Conservation (phyloP, 2,329 filamentous ascomycete genomes). For the Hymenoscyphus fructigenus region DNA sequence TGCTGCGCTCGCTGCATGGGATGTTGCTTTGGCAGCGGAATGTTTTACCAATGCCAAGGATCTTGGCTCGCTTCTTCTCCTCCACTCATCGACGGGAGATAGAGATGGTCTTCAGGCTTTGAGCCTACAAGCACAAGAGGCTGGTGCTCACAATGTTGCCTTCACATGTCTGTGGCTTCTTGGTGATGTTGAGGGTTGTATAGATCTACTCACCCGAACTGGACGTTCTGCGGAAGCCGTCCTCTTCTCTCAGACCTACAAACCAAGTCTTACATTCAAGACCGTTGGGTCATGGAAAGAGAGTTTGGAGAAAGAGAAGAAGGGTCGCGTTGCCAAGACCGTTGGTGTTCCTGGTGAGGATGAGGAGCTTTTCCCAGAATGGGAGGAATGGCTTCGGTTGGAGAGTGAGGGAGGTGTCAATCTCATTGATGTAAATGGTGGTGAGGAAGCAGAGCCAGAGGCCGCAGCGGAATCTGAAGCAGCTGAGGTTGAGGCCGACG, state of each 20-base stretch:
- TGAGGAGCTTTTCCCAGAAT: constrained; percentile 90
- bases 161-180: constrained; percentile 90
- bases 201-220: constrained; percentile 76
- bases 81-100: constrained; percentile 85
- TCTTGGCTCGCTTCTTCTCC: constrained; percentile 79
- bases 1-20: constrained; percentile 81
- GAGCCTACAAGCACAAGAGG: constrained; percentile 70
- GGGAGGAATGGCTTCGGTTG: constrained; percentile 84
- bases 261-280: constrained; percentile 70
- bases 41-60: constrained; percentile 92
- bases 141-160: constrained; percentile 85
- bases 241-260: constrained; percentile 93
- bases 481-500: constrained; percentile 10
- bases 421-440: constrained; percentile 33
- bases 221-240: constrained; percentile 81
- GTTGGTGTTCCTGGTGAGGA: constrained; percentile 81
- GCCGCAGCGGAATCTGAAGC: constrained; percentile 22
- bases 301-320: constrained; percentile 78
- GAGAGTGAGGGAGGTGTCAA: constrained; percentile 64
- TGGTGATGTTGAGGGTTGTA: constrained; percentile 77
- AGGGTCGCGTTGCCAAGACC: constrained; percentile 78
- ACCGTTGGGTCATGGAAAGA: constrained; percentile 81
- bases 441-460: constrained; percentile 22
- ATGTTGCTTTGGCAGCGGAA: constrained; percentile 83
- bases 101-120: constrained; percentile 70